Percentiles rank a stretch among this genome's conserved stretches.
phyloP scores from a whole-genome alignment of 345 rosid genomes.

The Combretum micranthum region DNA sequence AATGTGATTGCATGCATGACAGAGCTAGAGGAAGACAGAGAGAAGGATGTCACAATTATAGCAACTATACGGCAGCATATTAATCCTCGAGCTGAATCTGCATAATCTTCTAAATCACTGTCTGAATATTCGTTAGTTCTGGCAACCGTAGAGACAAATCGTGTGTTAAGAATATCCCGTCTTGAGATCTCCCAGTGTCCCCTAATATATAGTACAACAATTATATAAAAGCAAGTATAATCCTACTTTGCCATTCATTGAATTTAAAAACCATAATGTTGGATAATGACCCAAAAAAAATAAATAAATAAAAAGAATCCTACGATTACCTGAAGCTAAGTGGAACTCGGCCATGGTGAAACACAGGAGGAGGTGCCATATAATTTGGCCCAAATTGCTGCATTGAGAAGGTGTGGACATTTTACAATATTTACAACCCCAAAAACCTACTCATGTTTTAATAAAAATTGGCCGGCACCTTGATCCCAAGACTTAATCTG shows the following conservation, averaged over 20 bases:
- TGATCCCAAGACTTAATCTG: too few relatives aligned
- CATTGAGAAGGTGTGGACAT: slow-evolving; percentile 8
- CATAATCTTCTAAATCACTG: slow-evolving; percentile 38
- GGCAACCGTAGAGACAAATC: slow-evolving; percentile 37
- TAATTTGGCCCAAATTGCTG: slow-evolving; percentile 72
- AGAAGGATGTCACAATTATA: slow-evolving; percentile 40
- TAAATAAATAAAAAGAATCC: too few relatives aligned
- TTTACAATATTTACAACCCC: not conserved
- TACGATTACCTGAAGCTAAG: slow-evolving; percentile 71
- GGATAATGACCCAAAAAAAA: too few relatives aligned
- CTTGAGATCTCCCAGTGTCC: slow-evolving; percentile 59
- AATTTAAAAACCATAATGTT: not conserved
- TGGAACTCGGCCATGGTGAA: slow-evolving; percentile 44
- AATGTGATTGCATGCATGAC: not conserved
- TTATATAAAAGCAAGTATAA: not conserved
- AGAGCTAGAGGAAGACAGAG: slow-evolving; percentile 6
- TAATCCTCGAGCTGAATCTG: slow-evolving; percentile 44
- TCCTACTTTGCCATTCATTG: not conserved
- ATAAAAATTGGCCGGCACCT: too few relatives aligned
- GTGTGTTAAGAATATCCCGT: slow-evolving; percentile 41
- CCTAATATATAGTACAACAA: slow-evolving; percentile 18
- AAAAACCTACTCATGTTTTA: not conserved
- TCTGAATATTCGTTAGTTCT: slow-evolving; percentile 29
- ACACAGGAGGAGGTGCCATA: slow-evolving; percentile 48
- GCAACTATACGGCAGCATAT: slow-evolving; percentile 66